Evolutionary conservation across 805 yeast genomes (phyloP), one percentile per base, ranked within the genome.

Genomic region (Metschnikowia peoriensis): DNA sequence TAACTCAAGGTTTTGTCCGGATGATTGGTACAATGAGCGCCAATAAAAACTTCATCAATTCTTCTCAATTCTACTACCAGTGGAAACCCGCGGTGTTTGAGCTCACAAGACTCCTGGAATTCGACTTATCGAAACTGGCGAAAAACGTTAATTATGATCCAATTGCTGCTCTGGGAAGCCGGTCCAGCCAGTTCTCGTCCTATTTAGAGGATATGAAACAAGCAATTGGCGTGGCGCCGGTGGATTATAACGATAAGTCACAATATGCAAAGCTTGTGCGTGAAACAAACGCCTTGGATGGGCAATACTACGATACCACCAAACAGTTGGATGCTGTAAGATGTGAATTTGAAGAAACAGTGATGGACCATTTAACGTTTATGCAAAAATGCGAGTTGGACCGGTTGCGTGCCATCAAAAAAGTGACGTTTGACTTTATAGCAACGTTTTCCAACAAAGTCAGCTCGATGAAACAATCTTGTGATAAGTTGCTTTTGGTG

Each of bases 351-450:
- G 96, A 90, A 66, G 93, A 87, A 62, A 65, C 79, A 35, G 75
- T 86, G 51, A 79, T 86, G 66, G 92, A 86, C 59, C 92, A 88
- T 63, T 72, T 86, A 47, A 69, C 84, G 22, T 88, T 86, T 65
- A 83, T 89, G 88, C 93, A 89, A 65, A 80, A 84, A 61, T 89
- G 94, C 70, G 96, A 89, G 69, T 67, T 81, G 37, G 96, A 89
- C 68, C 78, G 97, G 57, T 73, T 88, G 53, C 77, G 79, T 57
- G 94, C 94, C 0, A 71, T 89, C 55, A 88, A 89, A 66, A 85
- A 87, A 54, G 92, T 85, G 1, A 79, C 87, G 10, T 75, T 82
- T 48, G 96, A 89, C 65, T 88, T 87, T 59, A 71, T 87, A 22
- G 82, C 89, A 0, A 77, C 86, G 2, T 74, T 88, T 37, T 78